Evolutionary conservation across 2,329 filamentous ascomycete species (phyloP).

Genomic region (Leptographium procerum): DNA sequence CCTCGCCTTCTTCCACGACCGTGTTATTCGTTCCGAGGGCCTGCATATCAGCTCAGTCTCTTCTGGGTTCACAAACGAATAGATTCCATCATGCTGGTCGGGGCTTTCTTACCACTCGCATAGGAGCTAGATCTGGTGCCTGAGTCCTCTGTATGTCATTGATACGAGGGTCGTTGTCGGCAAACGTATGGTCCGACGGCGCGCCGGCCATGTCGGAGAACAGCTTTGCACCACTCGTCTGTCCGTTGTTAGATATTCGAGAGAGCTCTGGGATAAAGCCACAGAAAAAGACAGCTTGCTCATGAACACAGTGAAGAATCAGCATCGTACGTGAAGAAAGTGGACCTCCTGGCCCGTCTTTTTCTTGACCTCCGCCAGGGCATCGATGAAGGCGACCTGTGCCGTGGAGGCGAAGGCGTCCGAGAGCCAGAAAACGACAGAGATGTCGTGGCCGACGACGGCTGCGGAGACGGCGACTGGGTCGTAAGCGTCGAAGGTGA

Average conservation of each 20-base stretch:
- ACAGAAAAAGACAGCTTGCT: not conserved
- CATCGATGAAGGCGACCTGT: constrained; percentile 31
- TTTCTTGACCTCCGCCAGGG: constrained; percentile 30
- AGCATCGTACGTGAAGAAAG: constrained; percentile 24
- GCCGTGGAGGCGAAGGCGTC: constrained; percentile 22
- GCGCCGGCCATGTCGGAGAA: constrained; percentile 36
- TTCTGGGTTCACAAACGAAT: not conserved
- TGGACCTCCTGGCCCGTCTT: constrained; percentile 30
- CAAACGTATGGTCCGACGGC: constrained; percentile 26
- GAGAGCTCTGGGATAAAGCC: too few relatives aligned
- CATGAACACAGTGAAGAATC: not conserved
- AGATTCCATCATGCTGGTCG: too few relatives aligned
- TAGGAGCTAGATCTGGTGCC: not conserved
- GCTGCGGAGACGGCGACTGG: constrained; percentile 21
- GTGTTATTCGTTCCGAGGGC: constrained; percentile 27
- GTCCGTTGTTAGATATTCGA: too few relatives aligned
- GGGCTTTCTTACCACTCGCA: not conserved
- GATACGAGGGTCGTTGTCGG: constrained; percentile 31
- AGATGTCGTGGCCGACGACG: constrained; percentile 32
- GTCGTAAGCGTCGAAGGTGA: constrained; percentile 28
- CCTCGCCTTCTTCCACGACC: constrained; percentile 31
- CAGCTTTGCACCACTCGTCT: constrained; percentile 40
- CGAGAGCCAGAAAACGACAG: constrained; percentile 35
- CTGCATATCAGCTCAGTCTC: constrained; percentile 6
- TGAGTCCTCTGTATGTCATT: constrained; percentile 31